Conservation (phyloP, 2,329 filamentous ascomycete species). For the Orbilia oligospora region DNA sequence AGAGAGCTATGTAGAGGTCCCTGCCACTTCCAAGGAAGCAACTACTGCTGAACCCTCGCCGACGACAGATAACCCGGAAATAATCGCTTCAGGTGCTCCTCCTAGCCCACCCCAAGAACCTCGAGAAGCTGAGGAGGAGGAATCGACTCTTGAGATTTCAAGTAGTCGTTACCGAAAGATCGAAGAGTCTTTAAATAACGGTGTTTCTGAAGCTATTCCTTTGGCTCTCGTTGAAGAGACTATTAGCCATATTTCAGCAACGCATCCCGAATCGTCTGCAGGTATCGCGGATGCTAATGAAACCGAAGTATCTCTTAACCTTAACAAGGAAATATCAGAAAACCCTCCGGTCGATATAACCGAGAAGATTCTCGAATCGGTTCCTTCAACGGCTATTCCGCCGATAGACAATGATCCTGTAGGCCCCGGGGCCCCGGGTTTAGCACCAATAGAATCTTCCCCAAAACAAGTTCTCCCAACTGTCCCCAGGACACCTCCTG, state of each 20-base stretch:
- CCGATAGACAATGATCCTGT: neutral
- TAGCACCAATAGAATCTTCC: slow-evolving; percentile 2
- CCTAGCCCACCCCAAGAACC: slow-evolving; percentile 47
- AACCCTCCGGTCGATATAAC: neutral
- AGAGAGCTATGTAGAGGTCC: slow-evolving; percentile 48
- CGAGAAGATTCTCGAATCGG: neutral
- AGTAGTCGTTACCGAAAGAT: slow-evolving; percentile 46
- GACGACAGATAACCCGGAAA: neutral
- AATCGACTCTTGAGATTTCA: slow-evolving; percentile 50
- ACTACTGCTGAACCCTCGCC: neutral
- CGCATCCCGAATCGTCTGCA: slow-evolving; percentile 27
- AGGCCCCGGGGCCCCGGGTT: slow-evolving; percentile 9
- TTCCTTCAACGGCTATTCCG: neutral
- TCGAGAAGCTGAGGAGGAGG: slow-evolving; percentile 36
- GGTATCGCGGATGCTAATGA: neutral
- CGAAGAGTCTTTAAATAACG: slow-evolving; percentile 46
- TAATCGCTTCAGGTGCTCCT: slow-evolving; percentile 31
- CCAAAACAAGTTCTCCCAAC: neutral
- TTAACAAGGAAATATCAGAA: neutral
- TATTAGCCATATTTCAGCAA: slow-evolving; percentile 43
- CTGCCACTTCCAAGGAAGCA: slow-evolving; percentile 39
- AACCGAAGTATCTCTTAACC: neutral
- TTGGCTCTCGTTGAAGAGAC: slow-evolving; percentile 21
- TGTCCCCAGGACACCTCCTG: slow-evolving; percentile 30
- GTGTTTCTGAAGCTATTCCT: slow-evolving; percentile 26